Conservation (phyloP, 257 asterid genomes). For the Paulownia fortunei region DNA sequence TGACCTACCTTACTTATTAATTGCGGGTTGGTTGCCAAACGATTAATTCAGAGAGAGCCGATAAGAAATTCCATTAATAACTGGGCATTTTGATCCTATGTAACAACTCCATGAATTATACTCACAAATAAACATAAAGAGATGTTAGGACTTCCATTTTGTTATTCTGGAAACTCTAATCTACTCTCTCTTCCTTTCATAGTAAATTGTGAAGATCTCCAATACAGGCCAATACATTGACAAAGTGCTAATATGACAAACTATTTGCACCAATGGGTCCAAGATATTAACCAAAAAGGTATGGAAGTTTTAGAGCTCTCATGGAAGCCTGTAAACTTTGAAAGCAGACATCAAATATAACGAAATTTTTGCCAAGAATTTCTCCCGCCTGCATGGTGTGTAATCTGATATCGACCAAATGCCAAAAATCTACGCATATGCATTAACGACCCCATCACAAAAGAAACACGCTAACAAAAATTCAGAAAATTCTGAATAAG, state of each 20-base stretch:
- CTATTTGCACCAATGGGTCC: background rate
- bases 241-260: background rate
- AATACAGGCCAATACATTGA: background rate
- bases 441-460: background rate
- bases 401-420: background rate
- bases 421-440: background rate
- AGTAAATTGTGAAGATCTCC: background rate
- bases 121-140: background rate
- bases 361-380: background rate
- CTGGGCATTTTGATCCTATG: too few species aligned
- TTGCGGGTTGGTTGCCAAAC: too few species aligned
- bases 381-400: background rate
- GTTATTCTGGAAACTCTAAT: background rate
- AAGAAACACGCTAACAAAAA: background rate
- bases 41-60: too few species aligned
- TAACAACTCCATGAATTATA: too few species aligned
- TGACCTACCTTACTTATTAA: too few species aligned
- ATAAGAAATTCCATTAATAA: too few species aligned
- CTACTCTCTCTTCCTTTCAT: background rate
- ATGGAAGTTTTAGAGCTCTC: constrained; percentile 2
- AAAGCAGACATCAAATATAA: constrained; percentile 6
- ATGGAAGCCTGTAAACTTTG: background rate
- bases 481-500: background rate
- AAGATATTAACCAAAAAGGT: constrained; percentile 11
- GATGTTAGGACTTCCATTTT: background rate